phyloP scores from a whole-genome alignment of 768 basidiomycete genomes.

The Melanogaster broomeanus region DNA sequence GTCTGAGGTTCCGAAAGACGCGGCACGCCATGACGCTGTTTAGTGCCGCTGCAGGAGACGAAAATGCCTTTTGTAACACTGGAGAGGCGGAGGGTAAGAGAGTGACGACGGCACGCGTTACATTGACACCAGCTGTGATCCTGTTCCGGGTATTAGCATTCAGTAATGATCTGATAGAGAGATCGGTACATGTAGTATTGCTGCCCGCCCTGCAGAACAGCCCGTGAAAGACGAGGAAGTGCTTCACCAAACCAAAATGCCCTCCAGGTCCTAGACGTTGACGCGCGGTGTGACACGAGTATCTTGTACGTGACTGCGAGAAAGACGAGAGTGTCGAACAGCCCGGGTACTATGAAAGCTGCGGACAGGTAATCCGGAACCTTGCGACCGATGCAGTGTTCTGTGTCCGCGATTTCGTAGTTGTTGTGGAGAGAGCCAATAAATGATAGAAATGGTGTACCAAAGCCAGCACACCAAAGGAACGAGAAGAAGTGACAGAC shows the following conservation, averaged over 20 bases:
- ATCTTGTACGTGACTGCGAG: slow-evolving; percentile 35
- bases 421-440: slow-evolving; percentile 22
- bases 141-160: slow-evolving; percentile 15
- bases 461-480: slow-evolving; percentile 34
- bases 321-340: slow-evolving; percentile 37
- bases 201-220: slow-evolving; percentile 39
- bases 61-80: slow-evolving; percentile 23
- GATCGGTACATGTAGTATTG: slow-evolving; percentile 38
- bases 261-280: slow-evolving; percentile 12
- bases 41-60: slow-evolving; percentile 30
- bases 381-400: slow-evolving; percentile 29
- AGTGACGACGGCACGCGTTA: slow-evolving; percentile 24
- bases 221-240: slow-evolving; percentile 34
- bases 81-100: slow-evolving; percentile 19
- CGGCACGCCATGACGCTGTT: slow-evolving; percentile 35
- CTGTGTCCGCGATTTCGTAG: slow-evolving; percentile 34
- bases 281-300: slow-evolving; percentile 15
- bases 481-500: slow-evolving; percentile 25
- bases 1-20: slow-evolving; percentile 37
- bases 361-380: slow-evolving; percentile 24
- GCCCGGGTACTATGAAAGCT: slow-evolving; percentile 28
- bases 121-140: slow-evolving; percentile 34
- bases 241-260: slow-evolving; percentile 21
- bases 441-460: slow-evolving; percentile 28
- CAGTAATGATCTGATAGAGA: not conserved